Percentiles rank a stretch among this genome's conserved stretches.
Evolutionary conservation across 176 grass and related monocot species (phyloP).

Genomic region (Paspalum vaginatum): DNA sequence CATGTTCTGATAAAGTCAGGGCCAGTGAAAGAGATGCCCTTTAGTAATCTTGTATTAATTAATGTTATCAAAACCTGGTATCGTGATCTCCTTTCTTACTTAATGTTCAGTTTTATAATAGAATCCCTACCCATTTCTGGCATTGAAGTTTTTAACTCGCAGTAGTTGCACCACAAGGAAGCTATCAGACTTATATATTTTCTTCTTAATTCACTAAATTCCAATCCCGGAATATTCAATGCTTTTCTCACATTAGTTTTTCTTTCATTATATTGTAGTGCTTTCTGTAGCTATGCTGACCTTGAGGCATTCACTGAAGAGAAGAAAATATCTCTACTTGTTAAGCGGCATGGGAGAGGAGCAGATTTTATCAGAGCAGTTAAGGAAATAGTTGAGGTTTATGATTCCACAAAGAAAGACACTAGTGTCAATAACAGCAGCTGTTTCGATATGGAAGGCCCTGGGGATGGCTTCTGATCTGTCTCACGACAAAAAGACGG

Average conservation of each 20-base stretch:
- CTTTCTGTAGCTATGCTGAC: constrained; percentile 93
- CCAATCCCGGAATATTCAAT: constrained; percentile 3
- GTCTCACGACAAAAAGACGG: constrained; percentile 44
- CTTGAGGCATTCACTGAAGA: constrained; percentile 97
- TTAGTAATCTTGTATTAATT: neutral
- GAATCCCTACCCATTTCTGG: neutral
- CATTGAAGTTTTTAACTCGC: constrained; percentile 1
- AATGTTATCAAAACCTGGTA: neutral
- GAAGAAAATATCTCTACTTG: constrained; percentile 88
- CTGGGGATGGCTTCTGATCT: constrained; percentile 36
- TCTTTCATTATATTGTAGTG: constrained; percentile 56
- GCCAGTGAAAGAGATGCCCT: neutral
- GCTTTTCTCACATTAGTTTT: constrained; percentile 36
- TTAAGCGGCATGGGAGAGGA: constrained; percentile 85
- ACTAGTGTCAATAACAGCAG: constrained; percentile 25
- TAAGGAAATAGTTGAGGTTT: constrained; percentile 89
- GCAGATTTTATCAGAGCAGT: constrained; percentile 94
- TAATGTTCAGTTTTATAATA: constrained; percentile 11
- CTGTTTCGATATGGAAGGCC: constrained; percentile 44
- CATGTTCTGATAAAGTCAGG: neutral
- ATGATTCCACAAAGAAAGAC: constrained; percentile 79
- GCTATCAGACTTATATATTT: constrained; percentile 12
- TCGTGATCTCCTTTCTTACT: constrained; percentile 13
- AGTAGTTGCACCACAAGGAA: neutral
- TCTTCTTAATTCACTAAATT: constrained; percentile 20